Conservation (phyloP, 257 asterid species). For the Ilex asprella region DNA sequence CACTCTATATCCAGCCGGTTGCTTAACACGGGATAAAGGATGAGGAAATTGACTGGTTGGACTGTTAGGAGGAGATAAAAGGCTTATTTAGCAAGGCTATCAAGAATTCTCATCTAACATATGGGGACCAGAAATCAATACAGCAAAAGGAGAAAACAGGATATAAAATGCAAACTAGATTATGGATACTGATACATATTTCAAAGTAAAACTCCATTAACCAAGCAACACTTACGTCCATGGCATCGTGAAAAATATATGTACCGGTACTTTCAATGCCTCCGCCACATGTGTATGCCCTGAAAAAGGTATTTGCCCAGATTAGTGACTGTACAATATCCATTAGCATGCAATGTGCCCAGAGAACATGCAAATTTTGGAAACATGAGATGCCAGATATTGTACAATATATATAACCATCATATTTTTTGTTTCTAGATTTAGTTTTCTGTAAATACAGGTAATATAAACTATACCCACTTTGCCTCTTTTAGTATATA, state of each 20-base stretch:
- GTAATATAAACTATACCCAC: too few relatives aligned
- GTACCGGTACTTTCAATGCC: conserved; percentile 75
- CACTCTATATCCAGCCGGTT: conserved; percentile 93
- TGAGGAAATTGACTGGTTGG: conserved; percentile 98
- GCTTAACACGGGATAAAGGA: conserved; percentile 95
- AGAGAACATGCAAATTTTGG: not conserved
- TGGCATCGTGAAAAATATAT: conserved; percentile 98
- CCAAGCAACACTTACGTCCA: conserved; percentile 78
- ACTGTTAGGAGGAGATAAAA: conserved; percentile 39
- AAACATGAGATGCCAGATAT: not conserved
- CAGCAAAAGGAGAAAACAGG: not conserved
- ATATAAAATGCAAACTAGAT: not conserved
- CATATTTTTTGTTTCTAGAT: too few relatives aligned
- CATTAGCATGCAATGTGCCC: not conserved
- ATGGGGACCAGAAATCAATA: conserved; percentile 12
- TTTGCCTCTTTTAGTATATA: too few relatives aligned
- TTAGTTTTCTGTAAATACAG: too few relatives aligned
- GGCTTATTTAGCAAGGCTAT: conserved; percentile 2
- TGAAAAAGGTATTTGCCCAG: conserved; percentile 27
- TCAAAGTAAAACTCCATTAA: conserved; percentile 1
- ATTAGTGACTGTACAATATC: conserved; percentile 11
- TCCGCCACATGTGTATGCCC: conserved; percentile 97
- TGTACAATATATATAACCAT: not conserved
- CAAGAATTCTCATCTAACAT: conserved; percentile 4
- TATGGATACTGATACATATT: not conserved